Base-by-base conservation (phyloP, 2,329 filamentous ascomycete species). In the Paraphoma chrysanthemicola region DNA sequence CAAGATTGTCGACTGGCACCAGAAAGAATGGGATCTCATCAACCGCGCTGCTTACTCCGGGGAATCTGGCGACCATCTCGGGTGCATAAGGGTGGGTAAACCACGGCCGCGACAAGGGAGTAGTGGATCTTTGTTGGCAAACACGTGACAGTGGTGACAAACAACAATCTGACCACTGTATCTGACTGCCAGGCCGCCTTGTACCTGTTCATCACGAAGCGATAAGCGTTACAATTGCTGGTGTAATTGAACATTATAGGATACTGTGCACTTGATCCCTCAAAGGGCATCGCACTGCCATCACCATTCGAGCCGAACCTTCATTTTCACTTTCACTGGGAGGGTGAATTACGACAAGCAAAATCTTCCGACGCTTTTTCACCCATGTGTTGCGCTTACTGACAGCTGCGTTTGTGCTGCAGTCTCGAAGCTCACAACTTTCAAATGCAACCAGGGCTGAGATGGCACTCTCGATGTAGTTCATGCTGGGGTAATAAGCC, bases 1-100 rank as follows among this genome's bases (percentile, higher is more conserved):
- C 42, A 81, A 81, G 63, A 54, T 80, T 4, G 49, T 57, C 9
- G 73, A 77, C 36, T 82, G 80, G 80, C 63, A 57, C 48, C 59
- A 69, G 5, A 77, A 78, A n/a, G 80, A 82, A 54, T 54, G 55
- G n/a, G 55, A 55, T 10, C 59, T 82, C 52, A 60, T 76, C 9
- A 59, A 71, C n/a, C 75, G 68, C 8, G 78, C 73, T 1, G 80
- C 78, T 77, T 82, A 81, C 38, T 60, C 55, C 4, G 57, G 56
- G 7, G 29, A 28, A 8, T 42, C 47, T 9, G 44, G 53, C 8
- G 50, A 51, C 17, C 44, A 47, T 6, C 41, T 46, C 4, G 36
- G 33, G 5, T 60, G 57, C 23, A 23, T 23, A 5, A 23, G 2
- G 23, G 2, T 23, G 23, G 23, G 23, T 23, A 23, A 2, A 23